Evolutionary conservation across 164 flowering plant genomes (phyloP), one percentile per base, ranked within the genome.

Genomic region (Aristolochia fimbriata): DNA sequence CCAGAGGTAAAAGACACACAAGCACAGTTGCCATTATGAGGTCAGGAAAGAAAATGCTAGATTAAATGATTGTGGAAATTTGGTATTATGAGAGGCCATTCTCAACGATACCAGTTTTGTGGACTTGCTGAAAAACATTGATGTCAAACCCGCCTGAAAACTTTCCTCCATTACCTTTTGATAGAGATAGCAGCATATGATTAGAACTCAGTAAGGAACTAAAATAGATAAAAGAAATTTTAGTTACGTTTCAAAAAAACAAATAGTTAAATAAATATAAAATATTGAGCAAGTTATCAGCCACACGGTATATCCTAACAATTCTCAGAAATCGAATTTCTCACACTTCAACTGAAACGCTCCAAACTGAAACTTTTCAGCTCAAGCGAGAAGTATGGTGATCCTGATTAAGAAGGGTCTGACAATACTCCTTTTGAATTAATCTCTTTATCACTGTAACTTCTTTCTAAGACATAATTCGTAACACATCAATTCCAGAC

Each of bases 61-160:
- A 27, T 11, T 30, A 19, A 19, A 19, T 24, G n/a, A 30, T 10
- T 49, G 21, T n/a, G 55, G 19, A 61, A 52, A 60, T 30, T 45
- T 10, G n/a, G 45, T 31, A 30, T 17, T 20, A 25, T 23, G 19
- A 31, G 0, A 22, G 50, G 6, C 20, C 19, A 37, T 22, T 23
- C 41, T 24, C 1, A 19, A 30, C 1, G 63, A 41, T 80, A 90
- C 97, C 97, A 59, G 73, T 80, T 68, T 62, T 62, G 57, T 90
- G 97, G 73, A 85, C 72, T 15, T 33, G 60, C 78, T 76, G 62
- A 57, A 90, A 80, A 62, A 85, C 94, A 67, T 69, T 81, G 67
- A 87, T 90, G 71, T 90, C 97, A 54, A 90, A 87, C 30, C 97
- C 97, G 64, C 88, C 95, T 57, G 88, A 90, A 70, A 90, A 90